phyloP scores from a whole-genome alignment of 139 green algal genomes.

The Nannochloris sp. region DNA sequence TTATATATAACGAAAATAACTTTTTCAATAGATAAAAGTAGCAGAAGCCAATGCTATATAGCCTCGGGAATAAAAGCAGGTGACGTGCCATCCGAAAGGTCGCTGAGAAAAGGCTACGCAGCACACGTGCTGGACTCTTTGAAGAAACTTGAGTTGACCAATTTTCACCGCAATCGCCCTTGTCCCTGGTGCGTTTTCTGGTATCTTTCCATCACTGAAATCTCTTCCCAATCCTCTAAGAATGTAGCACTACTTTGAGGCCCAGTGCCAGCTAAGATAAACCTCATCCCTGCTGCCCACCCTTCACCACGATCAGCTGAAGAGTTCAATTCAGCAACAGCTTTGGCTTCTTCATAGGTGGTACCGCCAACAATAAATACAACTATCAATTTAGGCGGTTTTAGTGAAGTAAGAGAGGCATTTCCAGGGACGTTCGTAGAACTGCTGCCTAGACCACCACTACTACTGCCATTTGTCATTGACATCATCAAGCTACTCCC shows the following conservation, averaged over 20 bases:
- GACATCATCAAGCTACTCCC: no score
- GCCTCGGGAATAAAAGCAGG: no score
- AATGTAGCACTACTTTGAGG: conserved; percentile 70
- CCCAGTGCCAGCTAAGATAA: conserved; percentile 79
- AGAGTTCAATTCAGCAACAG: conserved; percentile 73
- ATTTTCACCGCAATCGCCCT: no score
- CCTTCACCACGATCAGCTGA: conserved; percentile 29
- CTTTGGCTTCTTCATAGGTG: conserved; percentile 88
- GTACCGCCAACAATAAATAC: conserved; percentile 93
- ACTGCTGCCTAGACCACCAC: neutral
- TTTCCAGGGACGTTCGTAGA: neutral
- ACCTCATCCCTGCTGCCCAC: conserved; percentile 33
- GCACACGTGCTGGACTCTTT: no score
- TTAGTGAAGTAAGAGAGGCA: neutral
- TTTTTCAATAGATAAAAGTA: no score
- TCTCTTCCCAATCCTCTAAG: conserved; percentile 38
- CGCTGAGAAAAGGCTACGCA: no score
- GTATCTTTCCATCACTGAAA: conserved; percentile 23
- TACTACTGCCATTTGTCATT: no score
- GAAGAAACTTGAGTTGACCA: no score
- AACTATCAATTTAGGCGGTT: conserved; percentile 67
- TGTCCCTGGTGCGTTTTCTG: neutral
- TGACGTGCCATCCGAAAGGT: no score
- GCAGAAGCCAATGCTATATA: no score
- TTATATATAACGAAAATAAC: no score